Percentiles rank a stretch among this genome's conserved stretches.
Conservation (phyloP, 495 filamentous ascomycete genomes). For the Neurospora terricola region DNA sequence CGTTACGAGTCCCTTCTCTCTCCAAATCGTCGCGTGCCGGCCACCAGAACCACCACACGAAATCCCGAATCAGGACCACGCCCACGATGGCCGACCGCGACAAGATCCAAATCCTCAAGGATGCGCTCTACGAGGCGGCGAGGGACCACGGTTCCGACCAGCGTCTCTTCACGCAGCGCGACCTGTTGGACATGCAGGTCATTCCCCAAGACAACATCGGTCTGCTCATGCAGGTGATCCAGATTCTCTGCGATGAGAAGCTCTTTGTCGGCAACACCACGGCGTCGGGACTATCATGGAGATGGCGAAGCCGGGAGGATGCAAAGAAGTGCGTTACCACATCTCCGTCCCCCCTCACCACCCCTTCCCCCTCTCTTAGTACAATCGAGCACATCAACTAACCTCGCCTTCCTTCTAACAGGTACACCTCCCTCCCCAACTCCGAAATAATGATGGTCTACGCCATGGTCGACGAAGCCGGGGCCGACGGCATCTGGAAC, state of each 20-base stretch:
- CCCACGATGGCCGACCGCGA: slow-evolving; percentile 4
- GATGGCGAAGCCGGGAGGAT: slow-evolving; percentile 54
- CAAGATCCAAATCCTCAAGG: slow-evolving; percentile 23
- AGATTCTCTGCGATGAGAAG: slow-evolving; percentile 54
- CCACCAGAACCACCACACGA: not conserved
- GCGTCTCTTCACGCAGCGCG: slow-evolving; percentile 55
- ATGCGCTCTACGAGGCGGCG: slow-evolving; percentile 23
- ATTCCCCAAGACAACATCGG: slow-evolving; percentile 49
- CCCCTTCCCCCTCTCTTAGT: not conserved
- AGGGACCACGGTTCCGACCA: slow-evolving; percentile 31
- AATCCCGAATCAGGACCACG: slow-evolving; percentile 5
- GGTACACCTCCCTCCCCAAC: slow-evolving; percentile 52
- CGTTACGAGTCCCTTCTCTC: not conserved
- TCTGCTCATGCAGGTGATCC: slow-evolving; percentile 49
- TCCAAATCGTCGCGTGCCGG: not conserved
- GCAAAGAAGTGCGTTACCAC: slow-evolving; percentile 53
- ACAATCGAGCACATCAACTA: not conserved
- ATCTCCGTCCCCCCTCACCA: not conserved
- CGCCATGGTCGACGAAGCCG: slow-evolving; percentile 71
- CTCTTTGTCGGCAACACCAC: slow-evolving; percentile 51
- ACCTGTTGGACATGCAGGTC: slow-evolving; percentile 50
- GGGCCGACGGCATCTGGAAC: slow-evolving; percentile 78
- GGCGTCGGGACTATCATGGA: slow-evolving; percentile 52
- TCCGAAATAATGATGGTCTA: slow-evolving; percentile 74
- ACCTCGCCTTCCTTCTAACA: slow-evolving; percentile 14